Percentiles rank a stretch among this genome's conserved stretches.
These are phyloP conservation scores for Rhizopogon vulgaris DNA, from an alignment of 768 basidiomycete genomes.

Conservation along the genomic window DNA sequence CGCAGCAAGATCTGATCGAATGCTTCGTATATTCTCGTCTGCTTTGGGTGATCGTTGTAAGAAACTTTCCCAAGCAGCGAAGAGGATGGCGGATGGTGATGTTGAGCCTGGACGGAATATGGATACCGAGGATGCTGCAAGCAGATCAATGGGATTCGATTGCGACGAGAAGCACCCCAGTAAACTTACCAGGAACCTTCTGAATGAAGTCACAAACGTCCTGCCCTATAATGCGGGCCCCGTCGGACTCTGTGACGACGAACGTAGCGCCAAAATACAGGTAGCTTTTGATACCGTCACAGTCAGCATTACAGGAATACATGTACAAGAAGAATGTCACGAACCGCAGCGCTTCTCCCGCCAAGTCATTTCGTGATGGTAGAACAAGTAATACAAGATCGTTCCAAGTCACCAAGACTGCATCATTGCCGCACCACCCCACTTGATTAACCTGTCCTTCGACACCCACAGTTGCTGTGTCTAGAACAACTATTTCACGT, in stretches of 20 bases:
- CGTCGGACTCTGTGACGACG: constrained; percentile 83
- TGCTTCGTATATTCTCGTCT: constrained; percentile 86
- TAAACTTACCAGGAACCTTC: constrained; percentile 77
- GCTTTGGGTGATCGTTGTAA: constrained; percentile 80
- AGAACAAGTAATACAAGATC: constrained; percentile 79
- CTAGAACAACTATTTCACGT: constrained; percentile 81
- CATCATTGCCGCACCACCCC: constrained; percentile 97
- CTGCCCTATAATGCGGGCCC: constrained; percentile 76
- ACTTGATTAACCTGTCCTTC: constrained; percentile 63
- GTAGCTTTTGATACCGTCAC: constrained; percentile 50
- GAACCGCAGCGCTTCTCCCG: constrained; percentile 54
- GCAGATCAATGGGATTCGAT: not conserved
- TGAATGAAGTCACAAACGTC: constrained; percentile 85
- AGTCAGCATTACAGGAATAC: too few relatives aligned
- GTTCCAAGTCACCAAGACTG: constrained; percentile 83
- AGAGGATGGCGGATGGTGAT: constrained; percentile 85
- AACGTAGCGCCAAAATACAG: constrained; percentile 71
- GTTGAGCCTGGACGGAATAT: constrained; percentile 93
- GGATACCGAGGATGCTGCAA: constrained; percentile 66
- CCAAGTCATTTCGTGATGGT: constrained; percentile 64
- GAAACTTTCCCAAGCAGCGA: constrained; percentile 90
- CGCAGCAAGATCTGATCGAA: constrained; percentile 76
- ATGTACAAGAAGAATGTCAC: constrained; percentile 19
- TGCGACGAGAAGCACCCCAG: not conserved
- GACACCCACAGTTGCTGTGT: constrained; percentile 53